phyloP scores from a whole-genome alignment of 805 yeast genomes.

The Pichia phayaonensis region DNA sequence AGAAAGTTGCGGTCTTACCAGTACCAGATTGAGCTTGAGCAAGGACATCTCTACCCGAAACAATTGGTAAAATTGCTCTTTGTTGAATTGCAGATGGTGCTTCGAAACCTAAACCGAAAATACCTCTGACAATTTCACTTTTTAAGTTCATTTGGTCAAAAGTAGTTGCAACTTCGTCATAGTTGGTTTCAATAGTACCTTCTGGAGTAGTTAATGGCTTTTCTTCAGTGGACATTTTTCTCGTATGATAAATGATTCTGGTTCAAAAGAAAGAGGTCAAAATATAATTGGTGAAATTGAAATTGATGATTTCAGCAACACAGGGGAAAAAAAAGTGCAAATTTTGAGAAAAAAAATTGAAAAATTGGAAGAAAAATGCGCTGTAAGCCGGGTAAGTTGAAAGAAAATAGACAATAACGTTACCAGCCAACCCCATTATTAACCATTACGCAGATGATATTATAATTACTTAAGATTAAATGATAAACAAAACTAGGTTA shows the following conservation, averaged over 20 bases:
- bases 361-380: not conserved
- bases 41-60: slow-evolving; percentile 87
- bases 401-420: not conserved
- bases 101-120: slow-evolving; percentile 90
- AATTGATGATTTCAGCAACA: not conserved
- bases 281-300: not conserved
- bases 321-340: not conserved
- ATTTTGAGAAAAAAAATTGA: not conserved
- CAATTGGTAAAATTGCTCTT: slow-evolving; percentile 92
- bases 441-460: not conserved
- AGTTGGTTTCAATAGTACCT: slow-evolving; percentile 85
- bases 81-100: slow-evolving; percentile 96
- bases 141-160: slow-evolving; percentile 76
- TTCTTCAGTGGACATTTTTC: slow-evolving; percentile 48
- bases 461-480: not conserved
- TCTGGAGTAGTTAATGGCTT: slow-evolving; percentile 9
- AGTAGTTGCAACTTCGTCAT: slow-evolving; percentile 78
- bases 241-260: not conserved
- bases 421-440: too few species aligned
- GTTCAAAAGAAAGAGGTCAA: not conserved
- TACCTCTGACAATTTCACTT: slow-evolving; percentile 65
- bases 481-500: not conserved
- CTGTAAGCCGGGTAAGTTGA: not conserved
- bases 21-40: slow-evolving; percentile 99
- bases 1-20: slow-evolving; percentile 97